Percentiles rank a stretch among this genome's conserved stretches.
These are phyloP conservation scores for Fraxinus sp. DNA, from an alignment of 305 asterid species.

Conservation along the genomic window DNA sequence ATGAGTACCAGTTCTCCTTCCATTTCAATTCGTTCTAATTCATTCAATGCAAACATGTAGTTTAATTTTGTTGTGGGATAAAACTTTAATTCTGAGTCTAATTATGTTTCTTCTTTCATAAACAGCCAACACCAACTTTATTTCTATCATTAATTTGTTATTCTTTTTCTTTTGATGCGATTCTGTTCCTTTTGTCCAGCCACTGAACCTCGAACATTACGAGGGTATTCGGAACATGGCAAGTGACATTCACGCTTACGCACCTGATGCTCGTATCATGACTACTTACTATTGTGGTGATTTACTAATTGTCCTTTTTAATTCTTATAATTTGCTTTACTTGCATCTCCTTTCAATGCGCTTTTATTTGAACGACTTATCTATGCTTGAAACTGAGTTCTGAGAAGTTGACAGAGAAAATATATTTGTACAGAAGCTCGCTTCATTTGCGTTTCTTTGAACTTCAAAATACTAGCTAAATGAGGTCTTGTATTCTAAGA, in stretches of 20 bases:
- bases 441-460: background rate
- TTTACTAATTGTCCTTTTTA: conserved; percentile 23
- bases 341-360: background rate
- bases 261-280: conserved; percentile 97
- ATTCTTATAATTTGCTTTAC: conserved; percentile 13
- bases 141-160: background rate
- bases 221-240: conserved; percentile 83
- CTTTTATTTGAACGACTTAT: background rate
- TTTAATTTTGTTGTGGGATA: conserved; percentile 7
- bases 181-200: conserved; percentile 47
- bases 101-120: background rate
- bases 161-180: conserved; percentile 12
- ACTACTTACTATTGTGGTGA: conserved; percentile 91
- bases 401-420: background rate
- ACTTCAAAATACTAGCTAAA: background rate
- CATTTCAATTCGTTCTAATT: background rate
- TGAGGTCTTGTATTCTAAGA: background rate
- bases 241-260: conserved; percentile 88
- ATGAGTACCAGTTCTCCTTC: background rate
- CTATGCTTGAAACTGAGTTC: background rate
- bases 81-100: conserved; percentile 7
- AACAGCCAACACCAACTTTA: background rate
- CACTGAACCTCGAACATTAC: conserved; percentile 78
- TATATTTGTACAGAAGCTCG: background rate
- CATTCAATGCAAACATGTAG: background rate